Conservation (phyloP, 495 filamentous ascomycete species). For the Niebla homalea region DNA sequence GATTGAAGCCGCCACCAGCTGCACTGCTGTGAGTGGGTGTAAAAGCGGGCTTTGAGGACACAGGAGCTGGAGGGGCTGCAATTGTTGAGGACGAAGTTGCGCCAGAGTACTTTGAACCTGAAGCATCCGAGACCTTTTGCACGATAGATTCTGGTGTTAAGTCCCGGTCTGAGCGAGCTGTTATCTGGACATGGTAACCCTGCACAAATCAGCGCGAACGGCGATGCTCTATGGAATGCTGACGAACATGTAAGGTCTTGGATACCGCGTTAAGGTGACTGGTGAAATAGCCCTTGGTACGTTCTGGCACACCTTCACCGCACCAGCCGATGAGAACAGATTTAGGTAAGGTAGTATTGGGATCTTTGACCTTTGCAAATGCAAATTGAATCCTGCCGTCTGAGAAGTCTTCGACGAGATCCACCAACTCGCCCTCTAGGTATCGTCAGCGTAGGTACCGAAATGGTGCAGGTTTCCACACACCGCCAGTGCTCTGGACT, state of each 20-base stretch:
- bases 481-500: conserved; percentile 82
- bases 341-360: conserved; percentile 84
- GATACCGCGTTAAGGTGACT: conserved; percentile 80
- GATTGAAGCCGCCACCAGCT: conserved; percentile 47
- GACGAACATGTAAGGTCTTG: conserved; percentile 68
- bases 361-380: conserved; percentile 90
- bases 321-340: conserved; percentile 93
- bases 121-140: conserved; percentile 90
- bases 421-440: conserved; percentile 80
- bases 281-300: conserved; percentile 96
- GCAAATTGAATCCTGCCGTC: conserved; percentile 95
- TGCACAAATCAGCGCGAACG: conserved; percentile 18
- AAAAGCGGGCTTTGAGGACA: conserved; percentile 79
- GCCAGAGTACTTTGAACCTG: conserved; percentile 79
- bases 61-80: conserved; percentile 49
- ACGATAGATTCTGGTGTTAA: conserved; percentile 77
- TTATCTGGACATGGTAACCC: conserved; percentile 96
- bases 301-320: conserved; percentile 93
- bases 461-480: conserved; percentile 16
- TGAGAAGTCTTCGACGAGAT: conserved; percentile 94
- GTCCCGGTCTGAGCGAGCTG: conserved; percentile 79
- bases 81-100: conserved; percentile 33
- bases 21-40: conserved; percentile 61
- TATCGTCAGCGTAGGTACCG: neutral
- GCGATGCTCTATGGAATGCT: neutral